Conservation (phyloP, 2,329 filamentous ascomycete genomes). For the Aspergillus sojae region DNA sequence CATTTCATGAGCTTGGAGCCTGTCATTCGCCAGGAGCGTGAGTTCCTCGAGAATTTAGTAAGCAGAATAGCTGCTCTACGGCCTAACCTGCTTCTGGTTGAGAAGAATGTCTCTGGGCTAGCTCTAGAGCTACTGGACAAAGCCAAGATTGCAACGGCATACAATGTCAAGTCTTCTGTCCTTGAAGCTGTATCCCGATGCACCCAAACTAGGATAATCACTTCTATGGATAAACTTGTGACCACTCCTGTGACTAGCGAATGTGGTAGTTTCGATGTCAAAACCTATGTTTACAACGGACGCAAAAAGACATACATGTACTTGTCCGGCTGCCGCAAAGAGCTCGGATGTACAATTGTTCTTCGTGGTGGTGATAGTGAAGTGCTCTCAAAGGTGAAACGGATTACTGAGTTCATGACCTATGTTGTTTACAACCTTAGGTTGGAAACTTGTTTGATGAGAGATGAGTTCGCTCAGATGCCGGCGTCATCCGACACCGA, state of each 20-base stretch:
- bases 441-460: constrained; percentile 89
- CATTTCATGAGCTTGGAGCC: constrained; percentile 99
- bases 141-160: constrained; percentile 87
- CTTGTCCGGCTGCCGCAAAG: constrained; percentile 83
- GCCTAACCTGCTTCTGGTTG: constrained; percentile 85
- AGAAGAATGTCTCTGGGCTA: constrained; percentile 88
- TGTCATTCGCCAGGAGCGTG: constrained; percentile 93
- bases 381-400: constrained; percentile 77
- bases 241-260: constrained; percentile 74
- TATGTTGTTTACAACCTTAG: constrained; percentile 98
- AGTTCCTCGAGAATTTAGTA: constrained; percentile 89
- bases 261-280: constrained; percentile 88
- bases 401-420: constrained; percentile 97
- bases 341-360: constrained; percentile 92
- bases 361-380: constrained; percentile 77
- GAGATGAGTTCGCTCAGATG: constrained; percentile 87
- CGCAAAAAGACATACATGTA: constrained; percentile 95
- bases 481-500: constrained; percentile 63
- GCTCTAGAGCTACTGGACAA: constrained; percentile 86
- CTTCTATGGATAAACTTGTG: constrained; percentile 90
- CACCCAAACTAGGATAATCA: constrained; percentile 88
- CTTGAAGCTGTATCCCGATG: constrained; percentile 93
- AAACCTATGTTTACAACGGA: constrained; percentile 85
- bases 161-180: constrained; percentile 95
- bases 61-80: constrained; percentile 84